These are phyloP conservation scores for Salix purpurea DNA, from an alignment of 345 rosid genomes.

Conservation along the genomic window DNA sequence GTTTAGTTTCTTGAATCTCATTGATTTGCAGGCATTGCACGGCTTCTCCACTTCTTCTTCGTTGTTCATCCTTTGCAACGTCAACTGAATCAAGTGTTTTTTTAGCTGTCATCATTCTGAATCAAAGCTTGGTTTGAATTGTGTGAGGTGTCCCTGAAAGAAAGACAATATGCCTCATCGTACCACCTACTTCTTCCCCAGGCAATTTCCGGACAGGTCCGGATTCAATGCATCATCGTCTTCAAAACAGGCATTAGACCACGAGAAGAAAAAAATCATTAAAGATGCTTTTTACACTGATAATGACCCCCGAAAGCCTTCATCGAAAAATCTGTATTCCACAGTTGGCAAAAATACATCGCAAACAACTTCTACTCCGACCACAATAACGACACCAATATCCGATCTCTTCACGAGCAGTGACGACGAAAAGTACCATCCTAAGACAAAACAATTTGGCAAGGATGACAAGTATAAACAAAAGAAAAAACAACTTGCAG, in stretches of 20 bases:
- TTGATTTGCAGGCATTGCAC: constrained; percentile 7
- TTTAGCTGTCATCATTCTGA: background rate
- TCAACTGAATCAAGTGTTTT: background rate
- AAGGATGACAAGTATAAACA: constrained; percentile 17
- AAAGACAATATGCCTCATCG: constrained; percentile 78
- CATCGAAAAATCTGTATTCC: constrained; percentile 1
- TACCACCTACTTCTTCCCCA: constrained; percentile 94
- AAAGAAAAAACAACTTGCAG: constrained; percentile 54
- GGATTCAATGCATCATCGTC: constrained; percentile 47
- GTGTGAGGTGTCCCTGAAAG: background rate
- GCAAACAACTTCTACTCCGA: constrained; percentile 5
- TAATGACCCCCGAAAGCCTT: constrained; percentile 31
- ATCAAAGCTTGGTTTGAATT: background rate
- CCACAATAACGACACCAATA: constrained; percentile 22
- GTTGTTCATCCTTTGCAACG: background rate
- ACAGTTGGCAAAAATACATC: constrained; percentile 1
- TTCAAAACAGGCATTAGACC: constrained; percentile 38
- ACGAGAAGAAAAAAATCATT: constrained; percentile 42
- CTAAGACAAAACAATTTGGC: background rate
- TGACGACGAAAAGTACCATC: constrained; percentile 37
- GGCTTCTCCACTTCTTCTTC: background rate
- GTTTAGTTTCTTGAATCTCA: background rate
- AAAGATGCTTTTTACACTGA: constrained; percentile 16
- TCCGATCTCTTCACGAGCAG: constrained; percentile 58
- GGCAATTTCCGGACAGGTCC: constrained; percentile 81